Conservation (phyloP, 768 basidiomycete genomes). For the Termitomyces sp. region DNA sequence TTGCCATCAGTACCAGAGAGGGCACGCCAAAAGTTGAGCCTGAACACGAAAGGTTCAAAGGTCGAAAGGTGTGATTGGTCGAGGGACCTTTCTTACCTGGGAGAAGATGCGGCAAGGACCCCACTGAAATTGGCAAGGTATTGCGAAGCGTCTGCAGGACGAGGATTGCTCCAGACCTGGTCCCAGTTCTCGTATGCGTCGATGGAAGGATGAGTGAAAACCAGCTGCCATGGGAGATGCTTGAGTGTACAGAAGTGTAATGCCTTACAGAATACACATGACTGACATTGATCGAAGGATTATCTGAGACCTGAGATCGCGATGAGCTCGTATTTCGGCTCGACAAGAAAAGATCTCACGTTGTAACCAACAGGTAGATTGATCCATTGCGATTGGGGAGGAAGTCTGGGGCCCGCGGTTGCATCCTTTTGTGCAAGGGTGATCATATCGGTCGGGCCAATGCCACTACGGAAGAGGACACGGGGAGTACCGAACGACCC, state of each 20-base stretch:
- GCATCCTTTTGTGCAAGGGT: slow-evolving; percentile 39
- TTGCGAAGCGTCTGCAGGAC: slow-evolving; percentile 48
- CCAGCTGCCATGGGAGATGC: slow-evolving; percentile 29
- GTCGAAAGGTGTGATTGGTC: not conserved
- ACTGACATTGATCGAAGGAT: slow-evolving; percentile 57
- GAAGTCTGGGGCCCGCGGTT: slow-evolving; percentile 39
- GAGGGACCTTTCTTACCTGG: slow-evolving; percentile 28
- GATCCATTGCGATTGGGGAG: slow-evolving; percentile 45
- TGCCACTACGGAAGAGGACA: slow-evolving; percentile 55
- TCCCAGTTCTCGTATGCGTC: slow-evolving; percentile 68
- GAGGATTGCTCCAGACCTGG: slow-evolving; percentile 46
- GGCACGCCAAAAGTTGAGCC: slow-evolving; percentile 60
- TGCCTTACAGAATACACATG: not conserved
- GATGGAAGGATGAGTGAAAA: slow-evolving; percentile 58
- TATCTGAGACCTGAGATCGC: slow-evolving; percentile 40
- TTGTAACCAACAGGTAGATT: slow-evolving; percentile 54
- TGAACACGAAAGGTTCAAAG: slow-evolving; percentile 13
- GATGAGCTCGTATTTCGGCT: not conserved
- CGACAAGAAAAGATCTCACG: slow-evolving; percentile 19
- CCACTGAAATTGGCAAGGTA: slow-evolving; percentile 48
- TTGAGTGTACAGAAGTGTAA: not conserved
- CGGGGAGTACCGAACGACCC: slow-evolving; percentile 53
- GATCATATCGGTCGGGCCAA: slow-evolving; percentile 57
- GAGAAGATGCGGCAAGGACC: slow-evolving; percentile 51
- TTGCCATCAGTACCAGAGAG: slow-evolving; percentile 37